These are phyloP conservation scores for Penicillium diatomitis DNA, from an alignment of 495 filamentous ascomycete genomes.

Conservation along the genomic window DNA sequence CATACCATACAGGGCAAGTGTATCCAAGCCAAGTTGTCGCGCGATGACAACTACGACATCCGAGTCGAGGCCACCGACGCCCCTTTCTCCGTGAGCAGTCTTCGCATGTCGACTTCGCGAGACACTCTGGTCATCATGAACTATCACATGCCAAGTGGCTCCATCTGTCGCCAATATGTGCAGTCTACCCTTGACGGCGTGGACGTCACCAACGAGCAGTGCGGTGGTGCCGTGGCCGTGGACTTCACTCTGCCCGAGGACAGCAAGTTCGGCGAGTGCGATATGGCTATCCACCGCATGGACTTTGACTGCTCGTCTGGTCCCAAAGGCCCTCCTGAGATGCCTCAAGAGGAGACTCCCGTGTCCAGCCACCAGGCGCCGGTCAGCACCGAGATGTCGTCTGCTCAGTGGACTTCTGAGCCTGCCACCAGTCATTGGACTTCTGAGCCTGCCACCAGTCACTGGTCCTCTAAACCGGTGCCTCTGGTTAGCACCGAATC, in stretches of 20 bases:
- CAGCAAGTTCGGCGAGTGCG: constrained; percentile 46
- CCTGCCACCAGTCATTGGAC: background rate
- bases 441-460: background rate
- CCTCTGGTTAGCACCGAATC: too few relatives aligned
- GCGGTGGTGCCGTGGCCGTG: constrained; percentile 77
- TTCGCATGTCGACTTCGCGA: constrained; percentile 62
- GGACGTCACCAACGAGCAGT: constrained; percentile 71
- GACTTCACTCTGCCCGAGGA: constrained; percentile 60
- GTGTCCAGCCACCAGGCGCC: too few relatives aligned
- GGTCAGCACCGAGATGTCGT: background rate
- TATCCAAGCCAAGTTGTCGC: constrained; percentile 49
- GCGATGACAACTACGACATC: constrained; percentile 27
- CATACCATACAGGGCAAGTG: constrained; percentile 43
- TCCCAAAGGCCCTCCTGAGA: constrained; percentile 9
- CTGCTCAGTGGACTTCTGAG: background rate
- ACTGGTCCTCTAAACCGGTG: background rate
- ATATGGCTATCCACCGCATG: constrained; percentile 64
- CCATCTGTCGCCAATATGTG: constrained; percentile 65
- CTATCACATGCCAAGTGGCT: constrained; percentile 73
- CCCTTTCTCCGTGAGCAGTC: constrained; percentile 64
- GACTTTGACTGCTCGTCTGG: constrained; percentile 67
- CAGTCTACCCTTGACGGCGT: constrained; percentile 53
- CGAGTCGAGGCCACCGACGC: constrained; percentile 42
- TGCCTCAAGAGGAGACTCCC: background rate
- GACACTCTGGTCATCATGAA: constrained; percentile 70